phyloP scores from a whole-genome alignment of 1,284 basidiomycete species.

The Ustilago shanxiensis region DNA sequence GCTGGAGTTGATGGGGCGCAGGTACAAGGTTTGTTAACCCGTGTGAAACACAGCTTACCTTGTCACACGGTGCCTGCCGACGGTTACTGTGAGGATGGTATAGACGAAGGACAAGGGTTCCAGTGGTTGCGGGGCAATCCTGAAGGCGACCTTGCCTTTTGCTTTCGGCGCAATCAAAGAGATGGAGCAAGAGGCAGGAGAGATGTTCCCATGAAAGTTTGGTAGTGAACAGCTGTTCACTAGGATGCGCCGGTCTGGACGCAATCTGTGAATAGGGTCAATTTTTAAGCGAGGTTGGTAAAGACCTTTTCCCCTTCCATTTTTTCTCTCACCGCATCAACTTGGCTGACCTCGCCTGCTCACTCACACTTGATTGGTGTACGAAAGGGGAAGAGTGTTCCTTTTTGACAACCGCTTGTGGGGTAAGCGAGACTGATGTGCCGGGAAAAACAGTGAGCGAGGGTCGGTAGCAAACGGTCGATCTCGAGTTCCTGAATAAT shows the following conservation, averaged over 20 bases:
- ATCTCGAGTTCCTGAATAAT: constrained; percentile 8
- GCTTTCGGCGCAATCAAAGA: background rate
- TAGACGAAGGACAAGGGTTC: background rate
- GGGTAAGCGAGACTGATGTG: background rate
- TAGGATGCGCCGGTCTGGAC: background rate
- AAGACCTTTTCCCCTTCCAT: background rate
- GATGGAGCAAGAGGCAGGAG: background rate
- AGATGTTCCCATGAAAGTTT: constrained; percentile 8
- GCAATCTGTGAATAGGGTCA: background rate
- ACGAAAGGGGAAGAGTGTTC: background rate
- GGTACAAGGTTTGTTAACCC: background rate
- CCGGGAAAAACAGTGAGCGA: background rate
- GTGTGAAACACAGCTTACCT: constrained; percentile 2
- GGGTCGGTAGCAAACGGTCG: background rate
- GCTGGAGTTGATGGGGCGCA: background rate
- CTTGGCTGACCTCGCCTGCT: background rate
- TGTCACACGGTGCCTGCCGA: background rate
- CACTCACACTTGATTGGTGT: background rate
- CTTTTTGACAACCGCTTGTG: constrained; percentile 3
- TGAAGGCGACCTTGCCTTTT: constrained; percentile 15
- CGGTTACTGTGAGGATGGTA: background rate
- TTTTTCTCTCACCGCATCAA: background rate
- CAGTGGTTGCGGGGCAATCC: constrained; percentile 17
- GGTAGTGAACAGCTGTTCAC: background rate
- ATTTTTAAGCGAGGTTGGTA: background rate